These are phyloP conservation scores for Botrytis hyacinthi DNA, from an alignment of 2,329 filamentous ascomycete genomes.

Conservation along the genomic window DNA sequence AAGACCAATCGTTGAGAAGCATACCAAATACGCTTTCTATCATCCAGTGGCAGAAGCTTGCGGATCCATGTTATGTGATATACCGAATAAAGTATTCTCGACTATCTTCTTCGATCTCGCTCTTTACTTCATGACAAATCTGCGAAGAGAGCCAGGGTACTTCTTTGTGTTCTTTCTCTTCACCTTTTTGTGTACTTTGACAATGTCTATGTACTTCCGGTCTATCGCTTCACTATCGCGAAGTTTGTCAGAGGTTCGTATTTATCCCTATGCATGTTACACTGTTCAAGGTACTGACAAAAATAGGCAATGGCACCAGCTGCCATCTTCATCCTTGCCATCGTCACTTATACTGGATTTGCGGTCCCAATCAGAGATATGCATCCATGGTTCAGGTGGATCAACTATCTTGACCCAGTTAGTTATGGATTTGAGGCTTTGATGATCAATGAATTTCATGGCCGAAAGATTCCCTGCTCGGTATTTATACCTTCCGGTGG, in stretches of 20 bases:
- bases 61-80: conserved; percentile 57
- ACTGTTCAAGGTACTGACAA: not conserved
- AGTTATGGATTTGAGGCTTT: conserved; percentile 67
- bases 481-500: conserved; percentile 32
- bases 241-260: conserved; percentile 58
- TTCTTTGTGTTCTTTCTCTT: conserved; percentile 88
- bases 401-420: conserved; percentile 69
- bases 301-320: conserved; percentile 33
- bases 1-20: conserved; percentile 89
- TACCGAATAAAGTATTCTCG: conserved; percentile 80
- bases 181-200: conserved; percentile 68
- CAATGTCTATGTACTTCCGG: conserved; percentile 86
- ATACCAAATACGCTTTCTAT: conserved; percentile 80
- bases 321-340: conserved; percentile 63
- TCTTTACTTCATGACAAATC: conserved; percentile 84
- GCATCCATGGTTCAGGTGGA: conserved; percentile 55
- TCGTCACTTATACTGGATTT: conserved; percentile 45
- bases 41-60: conserved; percentile 83
- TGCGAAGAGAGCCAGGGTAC: conserved; percentile 68
- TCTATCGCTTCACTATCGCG: conserved; percentile 75
- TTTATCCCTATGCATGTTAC: not conserved
- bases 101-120: conserved; percentile 73
- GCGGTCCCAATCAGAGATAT: conserved; percentile 54
- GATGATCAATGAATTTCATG: conserved; percentile 76
- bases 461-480: conserved; percentile 30